Conservation (phyloP, 768 basidiomycete species). For the Russula virescens region DNA sequence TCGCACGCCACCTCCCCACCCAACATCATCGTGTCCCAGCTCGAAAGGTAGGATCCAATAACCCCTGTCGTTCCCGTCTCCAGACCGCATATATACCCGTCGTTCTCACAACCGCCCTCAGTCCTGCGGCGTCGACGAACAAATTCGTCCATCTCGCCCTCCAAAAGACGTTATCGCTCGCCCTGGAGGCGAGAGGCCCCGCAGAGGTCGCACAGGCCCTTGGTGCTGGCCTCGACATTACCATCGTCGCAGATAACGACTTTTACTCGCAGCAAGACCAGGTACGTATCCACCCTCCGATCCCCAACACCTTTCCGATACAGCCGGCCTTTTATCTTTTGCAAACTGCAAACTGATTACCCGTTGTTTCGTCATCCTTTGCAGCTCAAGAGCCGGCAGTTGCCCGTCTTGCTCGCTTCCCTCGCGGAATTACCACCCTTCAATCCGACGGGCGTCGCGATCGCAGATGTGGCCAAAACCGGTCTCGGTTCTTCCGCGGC, state of each 20-base stretch:
- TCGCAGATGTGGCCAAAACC: constrained; percentile 92
- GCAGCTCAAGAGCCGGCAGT: constrained; percentile 57
- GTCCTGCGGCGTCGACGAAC: constrained; percentile 45
- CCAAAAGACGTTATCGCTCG: constrained; percentile 67
- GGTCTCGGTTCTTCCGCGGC: constrained; percentile 97
- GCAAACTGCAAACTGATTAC: not conserved
- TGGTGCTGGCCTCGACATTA: constrained; percentile 59
- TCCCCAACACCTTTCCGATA: not conserved
- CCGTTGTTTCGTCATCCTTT: not conserved
- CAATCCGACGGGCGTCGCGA: constrained; percentile 54
- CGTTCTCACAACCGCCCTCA: constrained; percentile 6
- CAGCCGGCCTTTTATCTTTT: not conserved
- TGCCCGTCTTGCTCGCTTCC: constrained; percentile 59
- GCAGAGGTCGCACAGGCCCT: constrained; percentile 40
- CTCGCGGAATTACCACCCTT: constrained; percentile 74
- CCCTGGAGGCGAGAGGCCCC: constrained; percentile 50
- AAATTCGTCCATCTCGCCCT: constrained; percentile 91
- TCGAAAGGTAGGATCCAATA: constrained; percentile 20
- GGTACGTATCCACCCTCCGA: constrained; percentile 39
- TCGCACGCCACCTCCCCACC: constrained; percentile 27
- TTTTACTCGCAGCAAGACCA: constrained; percentile 93
- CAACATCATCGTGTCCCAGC: constrained; percentile 29
- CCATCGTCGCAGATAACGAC: constrained; percentile 90
- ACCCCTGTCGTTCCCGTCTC: not conserved
- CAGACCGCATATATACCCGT: not conserved